A percentile compares a stretch with the other conserved stretches of the same genome.
These are phyloP conservation scores for Apiospora hydei DNA, from an alignment of 2,329 filamentous ascomycete genomes.

Conservation along the genomic window DNA sequence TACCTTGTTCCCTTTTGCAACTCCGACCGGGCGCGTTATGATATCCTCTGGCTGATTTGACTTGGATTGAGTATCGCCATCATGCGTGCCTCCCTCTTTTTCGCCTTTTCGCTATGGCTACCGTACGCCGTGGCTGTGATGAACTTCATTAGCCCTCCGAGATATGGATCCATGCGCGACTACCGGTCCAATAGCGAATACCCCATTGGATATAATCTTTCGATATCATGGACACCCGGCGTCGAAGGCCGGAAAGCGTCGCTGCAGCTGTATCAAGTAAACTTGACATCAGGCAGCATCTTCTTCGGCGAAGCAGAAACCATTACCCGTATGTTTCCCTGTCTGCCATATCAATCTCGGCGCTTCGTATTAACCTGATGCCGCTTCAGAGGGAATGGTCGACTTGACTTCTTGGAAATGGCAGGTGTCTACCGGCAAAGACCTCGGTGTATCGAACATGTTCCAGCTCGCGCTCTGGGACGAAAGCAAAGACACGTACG, in stretches of 20 bases:
- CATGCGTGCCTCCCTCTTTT: neutral
- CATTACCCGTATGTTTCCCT: neutral
- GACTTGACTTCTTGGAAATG: neutral
- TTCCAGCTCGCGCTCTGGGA: neutral
- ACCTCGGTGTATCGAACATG: neutral
- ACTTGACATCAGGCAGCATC: neutral
- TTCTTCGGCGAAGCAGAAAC: neutral
- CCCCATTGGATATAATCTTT: neutral
- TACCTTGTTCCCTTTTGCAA: neutral
- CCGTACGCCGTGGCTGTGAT: neutral
- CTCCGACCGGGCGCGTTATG: neutral
- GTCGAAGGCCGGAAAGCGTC: neutral
- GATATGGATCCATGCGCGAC: neutral
- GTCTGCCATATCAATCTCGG: neutral
- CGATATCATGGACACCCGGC: neutral
- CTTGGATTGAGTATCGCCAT: neutral
- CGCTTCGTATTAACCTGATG: neutral
- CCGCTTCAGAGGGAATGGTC: neutral
- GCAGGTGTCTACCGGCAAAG: neutral
- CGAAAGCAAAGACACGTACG: neutral
- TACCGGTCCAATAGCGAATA: neutral
- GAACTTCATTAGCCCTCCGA: neutral
- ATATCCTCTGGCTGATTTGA: neutral
- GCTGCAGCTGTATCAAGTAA: neutral
- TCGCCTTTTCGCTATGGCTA: neutral